Base-by-base conservation (phyloP, 768 basidiomycete genomes). In the Leucogyrophana mollusca region DNA sequence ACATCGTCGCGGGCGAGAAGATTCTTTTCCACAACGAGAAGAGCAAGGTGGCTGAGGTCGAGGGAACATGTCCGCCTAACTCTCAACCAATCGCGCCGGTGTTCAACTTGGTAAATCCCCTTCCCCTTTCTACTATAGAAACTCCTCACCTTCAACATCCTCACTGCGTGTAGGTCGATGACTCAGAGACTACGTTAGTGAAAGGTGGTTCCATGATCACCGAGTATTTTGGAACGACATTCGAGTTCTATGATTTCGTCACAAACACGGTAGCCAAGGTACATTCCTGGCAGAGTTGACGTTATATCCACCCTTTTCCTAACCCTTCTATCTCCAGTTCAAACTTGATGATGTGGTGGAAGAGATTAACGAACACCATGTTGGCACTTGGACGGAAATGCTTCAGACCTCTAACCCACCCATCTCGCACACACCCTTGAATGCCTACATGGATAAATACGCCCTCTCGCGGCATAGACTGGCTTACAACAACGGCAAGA, bases 281-380 rank as follows among this genome's bases (percentile, higher is more conserved):
- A 49, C 27, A 64, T 57, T 33, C 3, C 43, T 27, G n/a, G n/a
- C n/a, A n/a, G n/a, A n/a, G n/a, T n/a, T n/a, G n/a, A n/a, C n/a
- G n/a, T 14, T 10, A n/a, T 46, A n/a, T 17, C 43, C 16, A 42
- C 23, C 13, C 17, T 4, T 13, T 27, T 41, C 13, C 23, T 43
- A 17, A 2, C 34, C 0, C n/a, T 14, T 35, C 18, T 14, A 44
- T 43, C 33, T 38, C 9, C 56, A 89, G 84, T 69, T 87, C 54
- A 75, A 71, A 36, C 72, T 79, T 21, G 84, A 88, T 44, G 87
- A 90, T 52, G 64, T 77, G 33, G 78, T 90, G 6, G 87, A 91
- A 58, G 87, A 90, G 40, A 87, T 90, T 57, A 93, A 92, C 58
- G 89, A 91, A 58, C 78, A 82, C 39, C 90, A 94, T 58, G 86